Percentiles rank a stretch among this genome's conserved stretches.
Evolutionary conservation across 2,329 filamentous ascomycete genomes (phyloP).

Genomic region (Calonectria hongkongensis): DNA sequence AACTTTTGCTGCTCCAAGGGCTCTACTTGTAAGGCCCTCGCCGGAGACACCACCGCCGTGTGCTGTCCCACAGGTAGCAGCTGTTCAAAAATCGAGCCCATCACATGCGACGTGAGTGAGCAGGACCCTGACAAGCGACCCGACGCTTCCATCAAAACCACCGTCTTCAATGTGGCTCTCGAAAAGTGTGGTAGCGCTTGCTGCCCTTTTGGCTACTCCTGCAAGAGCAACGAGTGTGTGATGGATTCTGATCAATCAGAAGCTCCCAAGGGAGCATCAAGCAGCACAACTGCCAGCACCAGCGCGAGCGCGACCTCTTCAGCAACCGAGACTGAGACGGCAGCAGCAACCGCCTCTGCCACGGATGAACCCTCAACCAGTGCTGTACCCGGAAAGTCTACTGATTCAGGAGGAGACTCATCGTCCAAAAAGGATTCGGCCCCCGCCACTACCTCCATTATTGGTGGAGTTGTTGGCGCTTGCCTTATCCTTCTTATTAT

Average conservation of each 20-base stretch:
- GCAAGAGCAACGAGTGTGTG: conserved; percentile 71
- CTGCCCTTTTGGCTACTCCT: conserved; percentile 84
- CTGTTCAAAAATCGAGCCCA: conserved; percentile 78
- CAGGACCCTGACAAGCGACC: conserved; percentile 77
- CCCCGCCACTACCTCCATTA: conserved; percentile 62
- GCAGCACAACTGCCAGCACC: conserved; percentile 49
- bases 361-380: conserved; percentile 48
- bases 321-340: not conserved
- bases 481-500: conserved; percentile 64
- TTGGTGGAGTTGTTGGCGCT: conserved; percentile 70
- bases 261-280: conserved; percentile 58
- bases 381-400: conserved; percentile 43
- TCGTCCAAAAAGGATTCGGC: conserved; percentile 47
- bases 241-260: conserved; percentile 70
- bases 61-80: conserved; percentile 78
- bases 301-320: conserved; percentile 36
- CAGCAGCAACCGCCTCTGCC: conserved; percentile 46
- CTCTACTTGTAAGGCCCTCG: conserved; percentile 76
- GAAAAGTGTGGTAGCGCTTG: conserved; percentile 76
- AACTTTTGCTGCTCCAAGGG: conserved; percentile 79
- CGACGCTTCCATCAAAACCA: conserved; percentile 79
- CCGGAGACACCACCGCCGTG: conserved; percentile 79
- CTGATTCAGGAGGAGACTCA: conserved; percentile 36
- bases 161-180: conserved; percentile 74
- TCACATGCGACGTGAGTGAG: conserved; percentile 77